Evolutionary conservation across 768 basidiomycete genomes (phyloP).

Genomic region (Lyophyllum atratum): DNA sequence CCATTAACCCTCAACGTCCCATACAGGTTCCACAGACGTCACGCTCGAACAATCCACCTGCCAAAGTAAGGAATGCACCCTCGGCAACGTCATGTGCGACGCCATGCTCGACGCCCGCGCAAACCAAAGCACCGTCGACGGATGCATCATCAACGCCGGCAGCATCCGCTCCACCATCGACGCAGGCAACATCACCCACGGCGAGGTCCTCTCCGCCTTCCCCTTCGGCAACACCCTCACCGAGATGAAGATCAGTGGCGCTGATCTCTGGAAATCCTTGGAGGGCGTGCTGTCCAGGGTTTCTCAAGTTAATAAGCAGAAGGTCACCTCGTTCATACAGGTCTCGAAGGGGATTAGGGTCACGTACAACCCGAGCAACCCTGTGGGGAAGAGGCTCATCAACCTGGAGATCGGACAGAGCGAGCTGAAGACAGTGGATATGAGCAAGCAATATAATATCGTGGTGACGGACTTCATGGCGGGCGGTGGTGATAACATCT

Average conservation of each 20-base stretch:
- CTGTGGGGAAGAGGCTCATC: constrained; percentile 3
- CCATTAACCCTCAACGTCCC: neutral
- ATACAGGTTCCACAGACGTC: neutral
- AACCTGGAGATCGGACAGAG: constrained; percentile 8
- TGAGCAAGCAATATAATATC: constrained; percentile 1
- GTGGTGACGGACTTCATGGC: constrained; percentile 3
- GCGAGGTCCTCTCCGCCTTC: constrained; percentile 7
- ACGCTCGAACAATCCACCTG: constrained; percentile 8
- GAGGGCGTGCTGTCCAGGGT: constrained; percentile 2
- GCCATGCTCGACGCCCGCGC: constrained; percentile 3
- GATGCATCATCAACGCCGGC: constrained; percentile 11
- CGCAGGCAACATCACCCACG: constrained; percentile 6
- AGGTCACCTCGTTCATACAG: constrained; percentile 2
- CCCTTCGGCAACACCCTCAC: constrained; percentile 9
- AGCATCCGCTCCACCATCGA: constrained; percentile 5
- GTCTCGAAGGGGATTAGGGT: constrained; percentile 3
- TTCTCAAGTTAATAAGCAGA: constrained; percentile 4
- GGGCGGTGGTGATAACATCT: constrained; percentile 8
- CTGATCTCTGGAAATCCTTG: constrained; percentile 1
- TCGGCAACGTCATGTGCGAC: constrained; percentile 8
- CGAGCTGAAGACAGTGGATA: neutral
- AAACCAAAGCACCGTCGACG: neutral
- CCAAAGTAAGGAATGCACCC: constrained; percentile 4
- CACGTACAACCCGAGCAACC: constrained; percentile 3
- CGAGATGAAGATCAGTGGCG: constrained; percentile 1